phyloP scores from a whole-genome alignment of 2,329 filamentous ascomycete genomes.

The Exophiala bonariae region DNA sequence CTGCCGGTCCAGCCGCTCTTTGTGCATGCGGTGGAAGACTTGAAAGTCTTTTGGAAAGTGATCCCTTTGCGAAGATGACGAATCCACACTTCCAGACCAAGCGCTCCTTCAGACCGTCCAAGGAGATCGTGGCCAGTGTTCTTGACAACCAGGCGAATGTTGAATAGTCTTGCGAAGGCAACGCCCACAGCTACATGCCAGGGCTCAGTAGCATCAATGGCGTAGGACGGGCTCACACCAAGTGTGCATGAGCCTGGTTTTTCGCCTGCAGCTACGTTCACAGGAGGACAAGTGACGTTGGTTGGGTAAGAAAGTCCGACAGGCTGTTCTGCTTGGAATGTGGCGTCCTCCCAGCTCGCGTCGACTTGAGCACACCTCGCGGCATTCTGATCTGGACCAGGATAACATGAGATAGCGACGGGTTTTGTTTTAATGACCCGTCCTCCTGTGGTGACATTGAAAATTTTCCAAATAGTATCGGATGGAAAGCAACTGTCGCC shows the following conservation, averaged over 20 bases:
- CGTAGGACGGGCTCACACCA: slow-evolving; percentile 31
- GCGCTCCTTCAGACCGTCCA: slow-evolving; percentile 32
- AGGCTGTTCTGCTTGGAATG: slow-evolving; percentile 31
- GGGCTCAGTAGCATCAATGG: slow-evolving; percentile 23
- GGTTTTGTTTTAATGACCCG: slow-evolving; percentile 35
- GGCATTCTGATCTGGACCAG: slow-evolving; percentile 29
- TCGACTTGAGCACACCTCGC: slow-evolving; percentile 29
- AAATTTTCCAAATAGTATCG: slow-evolving; percentile 29
- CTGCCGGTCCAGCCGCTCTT: slow-evolving; percentile 34
- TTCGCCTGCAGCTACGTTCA: slow-evolving; percentile 27
- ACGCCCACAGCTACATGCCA: slow-evolving; percentile 9
- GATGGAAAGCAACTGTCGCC: slow-evolving; percentile 38
- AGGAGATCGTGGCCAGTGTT: slow-evolving; percentile 24
- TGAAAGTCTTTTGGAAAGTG: slow-evolving; percentile 28
- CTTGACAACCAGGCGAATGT: slow-evolving; percentile 32
- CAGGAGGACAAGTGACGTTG: slow-evolving; percentile 30
- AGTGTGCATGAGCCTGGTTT: slow-evolving; percentile 29
- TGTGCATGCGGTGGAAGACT: slow-evolving; percentile 25
- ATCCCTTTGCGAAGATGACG: slow-evolving; percentile 33
- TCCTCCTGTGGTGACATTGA: slow-evolving; percentile 37
- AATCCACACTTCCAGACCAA: slow-evolving; percentile 34
- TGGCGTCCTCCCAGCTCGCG: slow-evolving; percentile 29
- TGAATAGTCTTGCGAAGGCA: slow-evolving; percentile 19
- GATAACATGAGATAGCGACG: slow-evolving; percentile 37
- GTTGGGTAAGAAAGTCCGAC: slow-evolving; percentile 32